Conservation (phyloP, 768 basidiomycete species). For the Tubosaeta sp. region DNA sequence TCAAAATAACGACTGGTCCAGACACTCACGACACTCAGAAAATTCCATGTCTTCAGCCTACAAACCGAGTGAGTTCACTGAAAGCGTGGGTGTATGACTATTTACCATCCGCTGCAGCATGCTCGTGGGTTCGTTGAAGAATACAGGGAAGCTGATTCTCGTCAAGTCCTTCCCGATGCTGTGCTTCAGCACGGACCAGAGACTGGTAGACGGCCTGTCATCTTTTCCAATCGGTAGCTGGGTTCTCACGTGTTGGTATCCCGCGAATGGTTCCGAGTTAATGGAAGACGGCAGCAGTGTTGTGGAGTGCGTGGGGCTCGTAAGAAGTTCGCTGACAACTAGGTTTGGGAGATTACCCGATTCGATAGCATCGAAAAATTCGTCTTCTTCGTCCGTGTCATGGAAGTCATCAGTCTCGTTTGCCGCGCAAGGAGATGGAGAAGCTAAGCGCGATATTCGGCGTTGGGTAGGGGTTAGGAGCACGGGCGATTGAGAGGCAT, state of each 20-base stretch:
- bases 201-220: conserved; percentile 81
- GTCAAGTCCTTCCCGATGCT: conserved; percentile 97
- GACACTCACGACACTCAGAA: conserved; percentile 73
- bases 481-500: conserved; percentile 8
- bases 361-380: conserved; percentile 98
- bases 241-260: conserved; percentile 62
- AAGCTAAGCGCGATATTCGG: conserved; percentile 11
- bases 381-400: conserved; percentile 83
- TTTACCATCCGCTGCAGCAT: conserved; percentile 93
- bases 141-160: conserved; percentile 92
- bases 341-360: conserved; percentile 73
- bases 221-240: conserved; percentile 62
- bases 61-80: conserved; percentile 1
- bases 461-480: conserved; percentile 24
- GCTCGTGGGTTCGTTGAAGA: conserved; percentile 90
- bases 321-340: conserved; percentile 61
- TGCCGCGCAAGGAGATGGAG: conserved; percentile 10
- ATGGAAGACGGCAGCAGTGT: conserved; percentile 33
- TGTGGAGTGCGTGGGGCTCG: conserved; percentile 38
- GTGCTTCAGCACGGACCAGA: conserved; percentile 94
- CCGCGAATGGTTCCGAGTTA: conserved; percentile 50
- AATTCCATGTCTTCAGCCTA: conserved; percentile 97
- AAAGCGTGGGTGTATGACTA: neutral
- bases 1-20: neutral
- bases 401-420: conserved; percentile 33